Base-by-base conservation (phyloP, 352 stramenopile species). In the Blastocystis sp. region DNA sequence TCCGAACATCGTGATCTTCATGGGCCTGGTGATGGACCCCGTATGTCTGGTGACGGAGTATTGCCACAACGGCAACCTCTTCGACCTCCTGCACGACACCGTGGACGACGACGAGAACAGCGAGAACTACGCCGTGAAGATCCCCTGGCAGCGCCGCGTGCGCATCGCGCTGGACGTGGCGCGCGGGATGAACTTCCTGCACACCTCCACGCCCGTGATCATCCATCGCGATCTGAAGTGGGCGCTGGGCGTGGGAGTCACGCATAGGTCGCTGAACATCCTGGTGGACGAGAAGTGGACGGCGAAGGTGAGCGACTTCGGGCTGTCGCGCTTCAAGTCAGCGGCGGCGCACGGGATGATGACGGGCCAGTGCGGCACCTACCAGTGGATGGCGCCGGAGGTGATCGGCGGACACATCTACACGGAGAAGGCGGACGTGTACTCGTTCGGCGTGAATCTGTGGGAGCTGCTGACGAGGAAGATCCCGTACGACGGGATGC, bases 291-390 rank as follows among this genome's bases (percentile, higher is more conserved):
- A 93, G 6, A 92, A 95, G 87, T 95, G 94, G 92, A 92, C 92
- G 1, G 95, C 92, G 89, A 96, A 96, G 71, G 93, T 97, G 11
- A 94, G 92, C 3, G 94, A 96, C 78, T 95, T 96, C 90, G 94
- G 94, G 1, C 91, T 88, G 21, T 88, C 78, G 63, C 45, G 78
- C 17, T 88, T 88, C 54, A 88, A 88, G 65, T 84, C 81, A 9
- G 66, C 57, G 38, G 52, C 66, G 28, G 48, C 60, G 17, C 70
- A 80, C 43, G 57, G 62, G 14, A 76, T 89, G 43, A 90, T 89
- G 78, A 90, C 74, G 9, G 61, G 54, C 10, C 87, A 90, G n/a
- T 90, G 87, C n/a, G 94, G 93, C 54, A 95, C 94, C 2, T 95
- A 92, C 66, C 92, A 96, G 63, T 96, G 94, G 94, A 96, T 95